A percentile compares a stretch with the other conserved stretches of the same genome.
These are phyloP conservation scores for Globisporangium megalacanthum DNA, from an alignment of 352 stramenopile species.

Conservation along the genomic window DNA sequence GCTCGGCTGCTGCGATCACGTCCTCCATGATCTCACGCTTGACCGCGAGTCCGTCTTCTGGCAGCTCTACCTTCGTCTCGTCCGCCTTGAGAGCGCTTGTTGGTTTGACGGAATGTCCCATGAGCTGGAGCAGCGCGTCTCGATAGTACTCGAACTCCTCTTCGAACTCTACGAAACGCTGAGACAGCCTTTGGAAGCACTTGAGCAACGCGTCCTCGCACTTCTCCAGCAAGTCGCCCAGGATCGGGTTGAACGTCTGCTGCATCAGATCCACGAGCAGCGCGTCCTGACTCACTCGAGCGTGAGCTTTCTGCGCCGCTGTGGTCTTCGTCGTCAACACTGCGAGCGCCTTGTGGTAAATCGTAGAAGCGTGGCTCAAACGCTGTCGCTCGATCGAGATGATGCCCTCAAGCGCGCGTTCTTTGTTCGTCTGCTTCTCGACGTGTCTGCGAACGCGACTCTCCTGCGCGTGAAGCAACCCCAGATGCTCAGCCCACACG, in stretches of 20 bases:
- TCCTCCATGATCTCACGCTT: conserved; percentile 42
- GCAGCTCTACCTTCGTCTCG: conserved; percentile 16
- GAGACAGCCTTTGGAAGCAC: conserved; percentile 54
- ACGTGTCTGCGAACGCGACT: conserved; percentile 43
- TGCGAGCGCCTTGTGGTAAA: conserved; percentile 57
- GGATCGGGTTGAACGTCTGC: conserved; percentile 61
- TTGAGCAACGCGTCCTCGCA: conserved; percentile 67
- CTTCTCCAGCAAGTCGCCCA: conserved; percentile 51
- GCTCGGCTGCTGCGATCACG: conserved; percentile 1
- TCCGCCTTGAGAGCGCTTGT: conserved; percentile 11
- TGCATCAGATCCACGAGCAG: conserved; percentile 63
- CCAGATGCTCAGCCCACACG: conserved; percentile 48
- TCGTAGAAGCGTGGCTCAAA: conserved; percentile 40
- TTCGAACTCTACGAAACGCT: conserved; percentile 66
- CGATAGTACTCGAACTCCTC: conserved; percentile 81
- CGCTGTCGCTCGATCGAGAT: conserved; percentile 72
- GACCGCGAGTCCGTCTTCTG: conserved; percentile 23
- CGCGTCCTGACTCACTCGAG: conserved; percentile 52
- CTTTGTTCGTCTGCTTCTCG: conserved; percentile 45
- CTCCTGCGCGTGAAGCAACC: conserved; percentile 50
- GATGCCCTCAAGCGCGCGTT: conserved; percentile 56
- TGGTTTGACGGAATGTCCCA: conserved; percentile 11
- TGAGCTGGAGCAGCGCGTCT: conserved; percentile 46
- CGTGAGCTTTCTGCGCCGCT: conserved; percentile 45
- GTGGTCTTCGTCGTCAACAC: conserved; percentile 39